phyloP scores from a whole-genome alignment of 345 rosid species.

The Cochlearia excelsa region DNA sequence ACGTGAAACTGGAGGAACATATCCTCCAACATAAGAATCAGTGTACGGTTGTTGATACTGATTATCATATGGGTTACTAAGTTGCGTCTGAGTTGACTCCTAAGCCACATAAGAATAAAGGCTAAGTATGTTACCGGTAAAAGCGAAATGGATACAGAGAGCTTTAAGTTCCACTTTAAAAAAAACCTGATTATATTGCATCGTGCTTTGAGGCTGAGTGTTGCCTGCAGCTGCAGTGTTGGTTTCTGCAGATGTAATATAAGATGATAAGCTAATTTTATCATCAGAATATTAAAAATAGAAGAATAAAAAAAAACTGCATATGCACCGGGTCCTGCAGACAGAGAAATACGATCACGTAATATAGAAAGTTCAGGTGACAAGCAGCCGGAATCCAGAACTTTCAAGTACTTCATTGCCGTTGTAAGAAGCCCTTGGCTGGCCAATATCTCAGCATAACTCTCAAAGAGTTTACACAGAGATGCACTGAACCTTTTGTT shows the following conservation, averaged over 20 bases:
- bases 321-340: conserved; percentile 65
- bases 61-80: conserved; percentile 51
- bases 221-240: conserved; percentile 36
- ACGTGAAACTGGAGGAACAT: conserved; percentile 43
- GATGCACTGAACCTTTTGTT: conserved; percentile 89
- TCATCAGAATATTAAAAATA: conserved; percentile 9
- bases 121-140: conserved; percentile 13
- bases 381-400: conserved; percentile 77
- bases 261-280: conserved; percentile 8
- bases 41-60: conserved; percentile 55
- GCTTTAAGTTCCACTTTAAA: conserved; percentile 11
- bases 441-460: conserved; percentile 94
- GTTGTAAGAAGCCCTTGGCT: conserved; percentile 82
- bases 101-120: conserved; percentile 34
- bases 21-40: conserved; percentile 50
- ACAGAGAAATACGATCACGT: conserved; percentile 74
- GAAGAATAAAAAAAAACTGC: conserved; percentile 7
- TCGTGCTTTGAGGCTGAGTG: conserved; percentile 39
- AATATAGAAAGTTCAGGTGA: conserved; percentile 84
- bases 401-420: conserved; percentile 93
- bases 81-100: conserved; percentile 39
- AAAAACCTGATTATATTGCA: conserved; percentile 35
- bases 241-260: conserved; percentile 56
- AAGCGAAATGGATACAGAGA: conserved; percentile 16
- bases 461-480: conserved; percentile 93